Percentiles rank a stretch among this genome's conserved stretches.
These are phyloP conservation scores for Sclerotinia minor DNA, from an alignment of 2,329 filamentous ascomycete genomes.

Conservation along the genomic window DNA sequence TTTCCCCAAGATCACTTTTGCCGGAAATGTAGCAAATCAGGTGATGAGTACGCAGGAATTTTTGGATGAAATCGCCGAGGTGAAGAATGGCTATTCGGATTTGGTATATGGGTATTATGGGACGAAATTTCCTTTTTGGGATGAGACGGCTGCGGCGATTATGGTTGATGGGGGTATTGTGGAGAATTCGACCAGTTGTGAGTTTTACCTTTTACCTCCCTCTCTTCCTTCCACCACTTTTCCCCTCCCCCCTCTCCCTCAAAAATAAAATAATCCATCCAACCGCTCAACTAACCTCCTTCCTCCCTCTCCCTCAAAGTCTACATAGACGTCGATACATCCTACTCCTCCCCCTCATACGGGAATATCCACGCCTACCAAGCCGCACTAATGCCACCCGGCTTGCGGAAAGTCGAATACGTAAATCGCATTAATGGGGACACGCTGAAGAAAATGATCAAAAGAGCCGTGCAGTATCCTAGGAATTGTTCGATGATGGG, in stretches of 20 bases:
- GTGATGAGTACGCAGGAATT: constrained; percentile 46
- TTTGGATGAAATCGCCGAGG: constrained; percentile 44
- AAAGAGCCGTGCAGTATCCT: constrained; percentile 41
- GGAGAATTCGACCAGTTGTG: constrained; percentile 43
- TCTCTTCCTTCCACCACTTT: no score
- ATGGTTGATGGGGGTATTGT: constrained; percentile 45
- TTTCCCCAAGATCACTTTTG: constrained; percentile 50
- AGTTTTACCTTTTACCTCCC: constrained; percentile 6
- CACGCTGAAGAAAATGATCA: constrained; percentile 43
- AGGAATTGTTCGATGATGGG: constrained; percentile 19
- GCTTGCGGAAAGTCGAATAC: constrained; percentile 45
- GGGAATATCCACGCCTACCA: constrained; percentile 49
- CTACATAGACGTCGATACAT: constrained; percentile 48
- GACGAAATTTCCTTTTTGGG: constrained; percentile 48
- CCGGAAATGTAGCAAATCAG: constrained; percentile 51
- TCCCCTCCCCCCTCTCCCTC: no score
- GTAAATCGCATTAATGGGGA: constrained; percentile 44
- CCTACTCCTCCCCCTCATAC: constrained; percentile 46
- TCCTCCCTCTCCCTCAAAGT: constrained; percentile 33
- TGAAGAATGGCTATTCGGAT: constrained; percentile 44
- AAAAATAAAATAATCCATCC: no score
- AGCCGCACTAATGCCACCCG: constrained; percentile 43
- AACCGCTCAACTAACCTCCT: background rate
- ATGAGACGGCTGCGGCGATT: constrained; percentile 48
- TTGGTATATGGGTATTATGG: constrained; percentile 45